phyloP scores from a whole-genome alignment of 106 monocot genomes.

The Allium fistulosum region DNA sequence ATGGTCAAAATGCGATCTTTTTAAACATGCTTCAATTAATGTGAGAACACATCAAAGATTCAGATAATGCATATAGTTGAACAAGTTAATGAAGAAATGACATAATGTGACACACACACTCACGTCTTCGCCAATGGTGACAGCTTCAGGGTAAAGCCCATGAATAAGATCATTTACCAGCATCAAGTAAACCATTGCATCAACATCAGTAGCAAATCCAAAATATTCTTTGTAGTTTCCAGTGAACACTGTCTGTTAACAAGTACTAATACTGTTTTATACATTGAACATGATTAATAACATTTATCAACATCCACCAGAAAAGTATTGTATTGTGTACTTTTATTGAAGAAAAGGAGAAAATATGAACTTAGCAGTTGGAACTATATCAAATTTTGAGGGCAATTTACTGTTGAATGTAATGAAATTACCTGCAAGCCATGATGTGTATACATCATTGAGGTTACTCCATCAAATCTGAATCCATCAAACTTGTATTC shows the following conservation, averaged over 20 bases:
- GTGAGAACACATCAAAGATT: not conserved
- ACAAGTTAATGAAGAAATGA: not conserved
- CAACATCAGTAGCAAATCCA: conserved; percentile 89
- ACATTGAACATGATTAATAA: not conserved
- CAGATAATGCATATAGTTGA: conserved; percentile 3
- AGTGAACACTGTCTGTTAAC: conserved; percentile 60
- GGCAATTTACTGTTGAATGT: not conserved
- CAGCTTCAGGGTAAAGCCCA: conserved; percentile 83
- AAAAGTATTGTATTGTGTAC: not conserved
- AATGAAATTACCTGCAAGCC: conserved; percentile 59
- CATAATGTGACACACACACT: conserved; percentile 9
- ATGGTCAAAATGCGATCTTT: too few relatives aligned
- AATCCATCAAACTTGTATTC: conserved; percentile 99
- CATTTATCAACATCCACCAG: not conserved
- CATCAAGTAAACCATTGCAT: conserved; percentile 95
- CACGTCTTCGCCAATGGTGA: conserved; percentile 98
- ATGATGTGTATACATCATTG: conserved; percentile 99
- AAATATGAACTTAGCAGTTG: not conserved
- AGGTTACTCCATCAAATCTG: conserved; percentile 98
- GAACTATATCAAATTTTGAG: not conserved
- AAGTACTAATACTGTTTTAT: conserved; percentile 1
- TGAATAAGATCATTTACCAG: conserved; percentile 96
- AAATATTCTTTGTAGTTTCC: conserved; percentile 98
- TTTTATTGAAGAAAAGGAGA: not conserved
- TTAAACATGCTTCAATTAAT: not conserved